phyloP scores from a whole-genome alignment of 2,329 filamentous ascomycete species.

The Coniochaeta sp. region DNA sequence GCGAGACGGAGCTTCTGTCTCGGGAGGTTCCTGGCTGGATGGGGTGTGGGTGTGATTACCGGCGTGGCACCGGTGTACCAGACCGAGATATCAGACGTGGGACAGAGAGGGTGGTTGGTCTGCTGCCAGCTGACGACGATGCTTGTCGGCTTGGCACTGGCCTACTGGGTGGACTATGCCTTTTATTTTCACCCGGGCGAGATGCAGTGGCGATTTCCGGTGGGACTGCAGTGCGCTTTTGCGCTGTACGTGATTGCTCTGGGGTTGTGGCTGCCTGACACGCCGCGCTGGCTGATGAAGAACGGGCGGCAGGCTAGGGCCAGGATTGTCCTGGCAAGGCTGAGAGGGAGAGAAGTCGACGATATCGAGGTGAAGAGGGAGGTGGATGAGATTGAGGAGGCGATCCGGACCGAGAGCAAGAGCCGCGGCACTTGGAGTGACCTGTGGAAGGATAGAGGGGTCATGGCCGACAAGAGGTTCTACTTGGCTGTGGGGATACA shows the following conservation, averaged over 20 bases:
- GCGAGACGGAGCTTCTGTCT: constrained; percentile 14
- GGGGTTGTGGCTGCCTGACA: constrained; percentile 17
- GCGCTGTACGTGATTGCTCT: constrained; percentile 17
- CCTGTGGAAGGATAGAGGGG: constrained; percentile 11
- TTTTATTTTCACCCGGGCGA: constrained; percentile 16
- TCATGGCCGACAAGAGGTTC: constrained; percentile 23
- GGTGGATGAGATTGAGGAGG: background rate
- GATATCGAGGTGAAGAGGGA: background rate
- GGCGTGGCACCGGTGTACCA: constrained; percentile 21
- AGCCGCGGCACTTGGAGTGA: background rate
- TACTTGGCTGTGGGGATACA: constrained; percentile 27
- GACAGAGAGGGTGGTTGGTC: constrained; percentile 19
- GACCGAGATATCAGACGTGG: constrained; percentile 16
- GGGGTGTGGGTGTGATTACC: constrained; percentile 17
- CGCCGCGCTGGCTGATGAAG: constrained; percentile 20
- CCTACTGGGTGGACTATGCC: constrained; percentile 19
- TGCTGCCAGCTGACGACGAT: constrained; percentile 18
- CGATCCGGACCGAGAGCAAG: background rate
- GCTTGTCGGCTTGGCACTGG: constrained; percentile 15
- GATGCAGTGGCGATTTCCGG: constrained; percentile 19
- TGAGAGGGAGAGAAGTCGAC: constrained; percentile 8
- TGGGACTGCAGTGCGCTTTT: constrained; percentile 19
- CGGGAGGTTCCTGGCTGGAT: constrained; percentile 17
- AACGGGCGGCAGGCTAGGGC: constrained; percentile 10
- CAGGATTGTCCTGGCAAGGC: constrained; percentile 8